phyloP scores from a whole-genome alignment of 129 eudicot species.

The Flaveria linearis region DNA sequence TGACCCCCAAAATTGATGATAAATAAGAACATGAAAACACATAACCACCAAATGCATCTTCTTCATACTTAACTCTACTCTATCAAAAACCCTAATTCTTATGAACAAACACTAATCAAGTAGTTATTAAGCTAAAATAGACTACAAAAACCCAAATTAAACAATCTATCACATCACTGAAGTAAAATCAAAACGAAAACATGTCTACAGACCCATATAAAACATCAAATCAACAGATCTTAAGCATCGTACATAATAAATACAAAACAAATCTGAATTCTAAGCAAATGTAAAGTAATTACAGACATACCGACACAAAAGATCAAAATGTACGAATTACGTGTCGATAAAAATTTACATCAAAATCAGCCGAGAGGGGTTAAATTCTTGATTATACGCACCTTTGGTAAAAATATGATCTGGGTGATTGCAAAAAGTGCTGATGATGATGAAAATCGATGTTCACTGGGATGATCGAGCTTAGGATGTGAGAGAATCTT shows the following conservation, averaged over 20 bases:
- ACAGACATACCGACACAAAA: slow-evolving; percentile 15
- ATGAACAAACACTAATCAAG: slow-evolving; percentile 7
- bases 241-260: slow-evolving; percentile 2
- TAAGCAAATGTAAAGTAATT: slow-evolving; percentile 2
- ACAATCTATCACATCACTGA: slow-evolving; percentile 16
- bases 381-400: slow-evolving; percentile 18
- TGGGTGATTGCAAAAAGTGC: slow-evolving; percentile 16
- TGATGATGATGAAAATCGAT: slow-evolving; percentile 2
- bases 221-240: slow-evolving; percentile 28
- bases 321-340: not conserved
- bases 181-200: slow-evolving; percentile 7
- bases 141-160: slow-evolving; percentile 3
- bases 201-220: not conserved
- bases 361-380: slow-evolving; percentile 1
- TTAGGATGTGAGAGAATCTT: slow-evolving; percentile 17
- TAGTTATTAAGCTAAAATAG: slow-evolving; percentile 4
- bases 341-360: not conserved
- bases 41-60: slow-evolving; percentile 8
- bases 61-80: slow-evolving; percentile 17
- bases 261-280: not conserved
- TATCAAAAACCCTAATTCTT: slow-evolving; percentile 21
- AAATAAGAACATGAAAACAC: not conserved
- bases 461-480: slow-evolving; percentile 21
- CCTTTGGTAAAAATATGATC: slow-evolving; percentile 10
- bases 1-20: slow-evolving; percentile 13